Evolutionary conservation across 345 rosid species (phyloP).

Genomic region (Populus alba): DNA sequence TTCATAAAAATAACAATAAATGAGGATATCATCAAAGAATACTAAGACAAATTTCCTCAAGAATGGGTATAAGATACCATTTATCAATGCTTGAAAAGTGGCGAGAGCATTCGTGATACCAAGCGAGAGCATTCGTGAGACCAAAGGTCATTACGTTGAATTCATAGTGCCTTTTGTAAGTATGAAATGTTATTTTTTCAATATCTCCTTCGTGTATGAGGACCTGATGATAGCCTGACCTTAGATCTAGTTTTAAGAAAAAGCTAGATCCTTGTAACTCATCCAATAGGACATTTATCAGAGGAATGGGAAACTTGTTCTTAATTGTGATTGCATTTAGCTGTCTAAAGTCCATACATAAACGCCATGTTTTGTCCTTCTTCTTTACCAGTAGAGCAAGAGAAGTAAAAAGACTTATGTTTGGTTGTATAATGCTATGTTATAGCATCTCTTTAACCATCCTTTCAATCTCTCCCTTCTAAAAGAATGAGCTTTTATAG

Average conservation of each 20-base stretch:
- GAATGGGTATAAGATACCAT: too few species aligned
- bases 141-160: background rate
- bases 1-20: background rate
- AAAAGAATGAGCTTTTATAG: background rate
- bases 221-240: background rate
- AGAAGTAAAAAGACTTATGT: background rate
- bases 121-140: too few species aligned
- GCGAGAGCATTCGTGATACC: too few species aligned
- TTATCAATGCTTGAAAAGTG: too few species aligned
- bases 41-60: background rate
- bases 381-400: background rate
- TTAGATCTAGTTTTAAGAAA: background rate
- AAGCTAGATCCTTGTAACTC: background rate
- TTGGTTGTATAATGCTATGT: background rate
- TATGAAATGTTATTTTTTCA: background rate
- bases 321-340: too few species aligned
- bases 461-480: background rate
- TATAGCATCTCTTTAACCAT: background rate
- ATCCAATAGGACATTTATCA: background rate
- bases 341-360: too few species aligned
- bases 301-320: too few species aligned
- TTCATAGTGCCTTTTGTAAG: background rate
- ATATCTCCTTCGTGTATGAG: background rate
- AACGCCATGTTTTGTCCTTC: accelerated
- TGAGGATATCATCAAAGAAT: background rate